Percentiles rank a stretch among this genome's conserved stretches.
Conservation (phyloP, 2,329 filamentous ascomycete species). For the Biscogniauxia sp. region DNA sequence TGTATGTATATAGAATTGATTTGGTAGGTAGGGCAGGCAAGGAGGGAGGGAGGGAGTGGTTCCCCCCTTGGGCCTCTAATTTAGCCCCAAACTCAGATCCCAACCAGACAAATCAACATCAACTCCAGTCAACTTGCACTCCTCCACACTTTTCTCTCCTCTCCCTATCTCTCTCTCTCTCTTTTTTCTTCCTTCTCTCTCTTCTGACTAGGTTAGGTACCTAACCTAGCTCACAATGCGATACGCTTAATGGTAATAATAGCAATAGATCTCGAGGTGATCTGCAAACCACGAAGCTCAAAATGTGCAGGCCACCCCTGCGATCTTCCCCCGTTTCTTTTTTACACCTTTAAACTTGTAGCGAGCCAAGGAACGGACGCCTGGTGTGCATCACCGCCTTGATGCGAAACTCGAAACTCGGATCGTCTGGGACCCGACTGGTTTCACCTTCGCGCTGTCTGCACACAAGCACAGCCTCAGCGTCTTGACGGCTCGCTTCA, state of each 20-base stretch:
- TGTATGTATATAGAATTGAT: too few species aligned
- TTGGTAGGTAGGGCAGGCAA: too few species aligned
- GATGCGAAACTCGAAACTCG: constrained; percentile 10
- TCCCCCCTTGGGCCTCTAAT: background rate
- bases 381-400: constrained; percentile 4
- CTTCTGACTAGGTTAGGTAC: too few species aligned
- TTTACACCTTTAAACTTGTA: background rate
- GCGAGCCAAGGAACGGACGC: background rate
- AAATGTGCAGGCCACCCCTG: background rate
- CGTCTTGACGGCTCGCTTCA: background rate
- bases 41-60: background rate
- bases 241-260: background rate
- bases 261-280: background rate
- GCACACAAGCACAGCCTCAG: constrained; percentile 45
- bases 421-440: constrained; percentile 9
- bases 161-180: background rate
- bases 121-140: background rate
- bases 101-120: background rate
- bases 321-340: background rate
- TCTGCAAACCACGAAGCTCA: background rate
- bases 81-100: background rate
- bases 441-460: constrained; percentile 4
- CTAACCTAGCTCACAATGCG: background rate
- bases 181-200: too few species aligned
- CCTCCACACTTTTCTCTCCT: background rate